These are phyloP conservation scores for Rhododendron simsii DNA, from an alignment of 148 eudicot species.

Conservation along the genomic window DNA sequence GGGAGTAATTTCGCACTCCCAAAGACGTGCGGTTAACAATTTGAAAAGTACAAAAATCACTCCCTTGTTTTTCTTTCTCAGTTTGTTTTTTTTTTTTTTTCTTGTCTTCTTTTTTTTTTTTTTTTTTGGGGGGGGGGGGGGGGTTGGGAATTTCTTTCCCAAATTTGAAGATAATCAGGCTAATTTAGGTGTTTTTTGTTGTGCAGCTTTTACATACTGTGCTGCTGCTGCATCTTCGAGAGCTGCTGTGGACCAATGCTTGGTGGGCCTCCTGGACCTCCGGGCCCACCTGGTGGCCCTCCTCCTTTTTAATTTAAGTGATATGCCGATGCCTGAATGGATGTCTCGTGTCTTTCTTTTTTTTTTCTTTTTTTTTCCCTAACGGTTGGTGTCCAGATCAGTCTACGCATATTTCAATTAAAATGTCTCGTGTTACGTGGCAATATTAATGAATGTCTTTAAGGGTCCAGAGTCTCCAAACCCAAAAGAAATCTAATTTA, in stretches of 20 bases:
- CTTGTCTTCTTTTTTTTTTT: too few relatives aligned
- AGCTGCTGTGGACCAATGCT: constrained; percentile 3
- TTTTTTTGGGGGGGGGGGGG: neutral
- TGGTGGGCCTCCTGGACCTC: neutral
- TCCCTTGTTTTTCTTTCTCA: neutral
- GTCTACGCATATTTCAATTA: too few relatives aligned
- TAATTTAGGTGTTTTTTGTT: neutral
- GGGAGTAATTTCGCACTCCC: too few relatives aligned
- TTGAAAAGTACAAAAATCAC: too few relatives aligned
- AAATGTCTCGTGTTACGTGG: neutral
- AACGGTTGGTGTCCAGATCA: too few relatives aligned
- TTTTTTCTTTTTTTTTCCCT: too few relatives aligned
- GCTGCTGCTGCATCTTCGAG: constrained; percentile 7
- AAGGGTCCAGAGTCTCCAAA: neutral
- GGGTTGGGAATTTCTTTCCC: neutral
- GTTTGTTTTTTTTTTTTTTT: neutral
- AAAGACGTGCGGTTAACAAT: neutral
- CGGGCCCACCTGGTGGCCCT: neutral
- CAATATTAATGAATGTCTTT: neutral
- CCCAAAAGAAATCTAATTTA: neutral
- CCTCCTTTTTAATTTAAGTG: neutral
- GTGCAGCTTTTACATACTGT: neutral
- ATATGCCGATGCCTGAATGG: too few relatives aligned
- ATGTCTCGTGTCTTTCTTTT: too few relatives aligned
- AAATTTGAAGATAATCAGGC: neutral